Conservation (phyloP, 345 rosid genomes). For the Abelmoschus esculentus region DNA sequence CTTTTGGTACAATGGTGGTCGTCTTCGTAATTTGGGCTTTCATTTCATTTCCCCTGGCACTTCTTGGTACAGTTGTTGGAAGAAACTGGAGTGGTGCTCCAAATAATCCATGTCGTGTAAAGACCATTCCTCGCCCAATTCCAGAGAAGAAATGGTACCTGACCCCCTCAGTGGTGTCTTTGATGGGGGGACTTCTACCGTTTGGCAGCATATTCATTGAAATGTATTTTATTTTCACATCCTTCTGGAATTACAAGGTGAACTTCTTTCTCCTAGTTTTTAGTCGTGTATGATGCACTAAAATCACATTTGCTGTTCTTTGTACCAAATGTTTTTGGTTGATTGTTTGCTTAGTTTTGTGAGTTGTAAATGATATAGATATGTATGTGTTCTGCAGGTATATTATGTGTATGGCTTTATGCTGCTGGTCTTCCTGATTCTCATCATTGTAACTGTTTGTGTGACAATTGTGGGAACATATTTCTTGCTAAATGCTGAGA, state of each 20-base stretch:
- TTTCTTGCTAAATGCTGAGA: conserved; percentile 88
- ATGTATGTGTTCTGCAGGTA: conserved; percentile 42
- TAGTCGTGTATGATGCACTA: not conserved
- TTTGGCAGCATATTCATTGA: conserved; percentile 97
- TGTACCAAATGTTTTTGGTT: not conserved
- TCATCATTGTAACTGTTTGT: conserved; percentile 77
- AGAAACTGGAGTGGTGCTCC: conserved; percentile 97
- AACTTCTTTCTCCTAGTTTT: conserved; percentile 9
- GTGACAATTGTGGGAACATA: conserved; percentile 96
- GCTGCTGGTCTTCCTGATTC: conserved; percentile 85
- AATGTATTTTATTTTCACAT: conserved; percentile 91
- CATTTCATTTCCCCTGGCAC: conserved; percentile 93
- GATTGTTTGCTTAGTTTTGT: not conserved
- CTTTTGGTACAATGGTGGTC: conserved; percentile 93
- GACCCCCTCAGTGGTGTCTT: conserved; percentile 79
- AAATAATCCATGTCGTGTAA: conserved; percentile 94
- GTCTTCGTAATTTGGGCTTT: conserved; percentile 92
- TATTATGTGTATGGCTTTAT: conserved; percentile 93
- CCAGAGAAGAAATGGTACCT: conserved; percentile 98
- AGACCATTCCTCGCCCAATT: conserved; percentile 92
- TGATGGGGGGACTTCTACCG: conserved; percentile 92
- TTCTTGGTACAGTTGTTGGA: conserved; percentile 92
- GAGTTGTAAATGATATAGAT: not conserved
- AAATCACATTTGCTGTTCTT: not conserved
- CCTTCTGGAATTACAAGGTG: conserved; percentile 99